These are phyloP conservation scores for Blastobotrys peoriensis DNA, from an alignment of 805 yeast species.

Conservation along the genomic window DNA sequence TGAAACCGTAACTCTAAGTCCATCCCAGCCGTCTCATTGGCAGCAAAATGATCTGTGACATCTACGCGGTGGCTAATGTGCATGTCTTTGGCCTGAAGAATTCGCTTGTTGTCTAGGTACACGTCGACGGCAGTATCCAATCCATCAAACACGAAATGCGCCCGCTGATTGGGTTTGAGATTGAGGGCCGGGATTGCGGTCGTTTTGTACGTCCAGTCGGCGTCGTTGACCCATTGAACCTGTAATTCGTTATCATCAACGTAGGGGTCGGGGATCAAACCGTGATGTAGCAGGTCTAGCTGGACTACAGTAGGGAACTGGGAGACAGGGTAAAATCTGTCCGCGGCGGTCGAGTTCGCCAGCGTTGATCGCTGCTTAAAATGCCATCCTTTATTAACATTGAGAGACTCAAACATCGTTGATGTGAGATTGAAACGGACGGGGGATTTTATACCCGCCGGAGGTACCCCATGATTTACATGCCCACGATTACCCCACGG, in stretches of 20 bases:
- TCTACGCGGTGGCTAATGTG: conserved; percentile 4
- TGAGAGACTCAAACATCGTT: too few relatives aligned
- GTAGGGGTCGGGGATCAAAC: conserved; percentile 42
- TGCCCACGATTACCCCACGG: too few relatives aligned
- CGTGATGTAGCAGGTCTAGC: conserved; percentile 35
- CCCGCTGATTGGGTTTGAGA: not conserved
- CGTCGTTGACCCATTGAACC: conserved; percentile 47
- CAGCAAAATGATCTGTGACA: not conserved
- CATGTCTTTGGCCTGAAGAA: conserved; percentile 5
- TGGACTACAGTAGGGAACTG: conserved; percentile 16
- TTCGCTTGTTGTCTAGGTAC: conserved; percentile 5
- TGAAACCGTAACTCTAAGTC: conserved; percentile 11
- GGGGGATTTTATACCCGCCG: too few relatives aligned
- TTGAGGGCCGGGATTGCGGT: conserved; percentile 10
- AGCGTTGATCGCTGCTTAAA: conserved; percentile 3
- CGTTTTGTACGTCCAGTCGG: conserved; percentile 43
- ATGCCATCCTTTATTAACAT: conserved; percentile 4
- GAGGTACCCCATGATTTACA: too few relatives aligned
- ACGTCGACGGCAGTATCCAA: conserved; percentile 18
- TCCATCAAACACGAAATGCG: conserved; percentile 17
- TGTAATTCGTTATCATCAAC: conserved; percentile 37
- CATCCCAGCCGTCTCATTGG: not conserved
- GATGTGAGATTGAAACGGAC: too few relatives aligned
- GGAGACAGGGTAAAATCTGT: conserved; percentile 6
- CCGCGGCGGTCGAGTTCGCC: not conserved